Evolutionary conservation across 2,329 filamentous ascomycete genomes (phyloP).

Genomic region (Thielaviopsis musarum): DNA sequence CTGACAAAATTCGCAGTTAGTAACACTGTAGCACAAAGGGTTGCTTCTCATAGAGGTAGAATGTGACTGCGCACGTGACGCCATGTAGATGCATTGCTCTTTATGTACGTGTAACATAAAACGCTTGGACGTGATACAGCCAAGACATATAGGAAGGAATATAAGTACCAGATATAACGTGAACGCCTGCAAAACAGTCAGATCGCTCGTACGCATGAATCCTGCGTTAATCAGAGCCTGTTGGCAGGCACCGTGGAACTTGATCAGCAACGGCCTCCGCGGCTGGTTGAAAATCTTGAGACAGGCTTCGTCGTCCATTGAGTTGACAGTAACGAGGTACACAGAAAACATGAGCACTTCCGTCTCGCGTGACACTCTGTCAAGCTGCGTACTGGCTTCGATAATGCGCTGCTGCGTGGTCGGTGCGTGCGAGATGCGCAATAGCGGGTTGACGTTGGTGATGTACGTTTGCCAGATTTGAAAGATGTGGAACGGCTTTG

Average conservation of each 20-base stretch:
- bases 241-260: conserved; percentile 41
- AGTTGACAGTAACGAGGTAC: conserved; percentile 41
- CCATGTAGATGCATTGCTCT: too few species aligned
- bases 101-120: too few species aligned
- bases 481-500: conserved; percentile 40
- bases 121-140: too few species aligned
- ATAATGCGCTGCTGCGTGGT: conserved; percentile 48
- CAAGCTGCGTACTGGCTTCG: conserved; percentile 38
- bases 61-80: too few species aligned
- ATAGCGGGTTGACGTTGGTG: conserved; percentile 50
- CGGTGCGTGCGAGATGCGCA: conserved; percentile 52
- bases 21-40: not conserved
- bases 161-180: conserved; percentile 46
- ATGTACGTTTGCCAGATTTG: conserved; percentile 54
- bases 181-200: conserved; percentile 50
- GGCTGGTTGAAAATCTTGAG: conserved; percentile 34
- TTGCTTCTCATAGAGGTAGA: not conserved
- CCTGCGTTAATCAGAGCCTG: conserved; percentile 49
- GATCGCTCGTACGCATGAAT: conserved; percentile 48
- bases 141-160: too few species aligned
- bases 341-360: conserved; percentile 54
- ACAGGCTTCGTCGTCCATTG: conserved; percentile 40
- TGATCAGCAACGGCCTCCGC: conserved; percentile 31
- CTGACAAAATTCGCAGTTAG: conserved; percentile 5
- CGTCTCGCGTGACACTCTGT: conserved; percentile 28